Conservation (phyloP, 805 yeast species). For the Candida tammaniensis region DNA sequence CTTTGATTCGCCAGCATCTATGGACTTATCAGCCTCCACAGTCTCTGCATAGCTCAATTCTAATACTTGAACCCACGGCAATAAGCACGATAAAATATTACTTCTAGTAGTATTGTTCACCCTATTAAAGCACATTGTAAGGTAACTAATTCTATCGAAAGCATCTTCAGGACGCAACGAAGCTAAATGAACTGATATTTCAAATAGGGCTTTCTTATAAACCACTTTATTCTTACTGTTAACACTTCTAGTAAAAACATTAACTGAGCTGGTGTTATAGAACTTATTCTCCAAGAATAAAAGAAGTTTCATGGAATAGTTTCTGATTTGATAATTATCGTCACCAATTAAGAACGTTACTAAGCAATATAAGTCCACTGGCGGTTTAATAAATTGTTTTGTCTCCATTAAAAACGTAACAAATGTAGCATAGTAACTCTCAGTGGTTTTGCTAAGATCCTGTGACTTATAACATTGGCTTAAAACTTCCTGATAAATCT, state of each 20-base stretch:
- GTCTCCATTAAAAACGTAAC: conserved; percentile 60
- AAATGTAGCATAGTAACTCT: conserved; percentile 68
- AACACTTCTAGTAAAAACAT: conserved; percentile 64
- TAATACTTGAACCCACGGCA: conserved; percentile 92
- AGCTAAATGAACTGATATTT: conserved; percentile 73
- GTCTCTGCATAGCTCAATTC: conserved; percentile 61
- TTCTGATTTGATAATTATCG: conserved; percentile 63
- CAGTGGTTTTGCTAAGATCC: conserved; percentile 49
- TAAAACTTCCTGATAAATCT: conserved; percentile 56
- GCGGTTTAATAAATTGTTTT: conserved; percentile 46
- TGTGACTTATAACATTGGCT: conserved; percentile 68
- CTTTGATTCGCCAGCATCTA: not conserved
- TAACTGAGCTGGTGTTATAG: conserved; percentile 48
- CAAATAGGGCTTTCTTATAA: conserved; percentile 81
- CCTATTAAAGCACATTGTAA: conserved; percentile 62
- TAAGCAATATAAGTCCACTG: conserved; percentile 68
- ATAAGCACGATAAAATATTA: conserved; percentile 73
- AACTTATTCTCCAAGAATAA: conserved; percentile 55
- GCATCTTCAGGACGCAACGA: conserved; percentile 54
- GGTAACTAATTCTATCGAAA: conserved; percentile 62
- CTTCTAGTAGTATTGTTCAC: conserved; percentile 61
- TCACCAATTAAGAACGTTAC: conserved; percentile 80
- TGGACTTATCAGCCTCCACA: not conserved
- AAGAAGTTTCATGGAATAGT: conserved; percentile 69
- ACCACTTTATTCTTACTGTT: conserved; percentile 77